These are phyloP conservation scores for Nectriaceae sp. DNA, from an alignment of 2,329 filamentous ascomycete genomes.

Conservation along the genomic window DNA sequence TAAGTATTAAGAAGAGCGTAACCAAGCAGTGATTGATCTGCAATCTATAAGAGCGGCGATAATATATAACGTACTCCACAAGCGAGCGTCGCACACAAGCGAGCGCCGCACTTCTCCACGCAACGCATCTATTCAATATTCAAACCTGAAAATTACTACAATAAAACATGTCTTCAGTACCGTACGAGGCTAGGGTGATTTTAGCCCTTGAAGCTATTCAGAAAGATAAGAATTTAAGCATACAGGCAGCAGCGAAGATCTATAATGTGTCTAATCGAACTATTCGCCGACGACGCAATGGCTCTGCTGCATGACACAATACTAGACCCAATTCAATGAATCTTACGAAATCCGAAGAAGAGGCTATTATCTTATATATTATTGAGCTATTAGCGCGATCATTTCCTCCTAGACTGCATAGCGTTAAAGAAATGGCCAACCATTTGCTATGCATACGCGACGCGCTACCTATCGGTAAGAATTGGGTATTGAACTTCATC, in stretches of 20 bases:
- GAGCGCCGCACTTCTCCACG: neutral
- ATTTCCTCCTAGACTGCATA: conserved; percentile 21
- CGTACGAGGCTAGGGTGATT: neutral
- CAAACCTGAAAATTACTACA: neutral
- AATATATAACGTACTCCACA: too few relatives aligned
- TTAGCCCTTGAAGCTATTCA: neutral
- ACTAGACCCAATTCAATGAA: conserved; percentile 7
- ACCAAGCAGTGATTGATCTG: too few relatives aligned
- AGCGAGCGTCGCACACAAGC: too few relatives aligned
- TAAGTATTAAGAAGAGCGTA: too few relatives aligned
- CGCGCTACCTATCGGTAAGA: conserved; percentile 22
- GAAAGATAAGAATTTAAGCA: neutral
- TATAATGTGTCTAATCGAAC: neutral
- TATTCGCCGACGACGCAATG: neutral
- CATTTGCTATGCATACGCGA: conserved; percentile 20
- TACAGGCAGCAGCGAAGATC: neutral
- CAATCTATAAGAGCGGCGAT: too few relatives aligned
- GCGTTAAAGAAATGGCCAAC: conserved; percentile 1
- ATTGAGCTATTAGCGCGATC: conserved; percentile 23
- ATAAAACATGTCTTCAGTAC: neutral
- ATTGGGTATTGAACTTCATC: too few relatives aligned
- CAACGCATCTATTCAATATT: neutral
- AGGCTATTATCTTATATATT: conserved; percentile 15
- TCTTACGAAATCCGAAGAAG: conserved; percentile 9
- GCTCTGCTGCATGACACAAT: conserved; percentile 3